phyloP scores from a whole-genome alignment of 2,329 filamentous ascomycete species.

The Colletotrichum sp. region DNA sequence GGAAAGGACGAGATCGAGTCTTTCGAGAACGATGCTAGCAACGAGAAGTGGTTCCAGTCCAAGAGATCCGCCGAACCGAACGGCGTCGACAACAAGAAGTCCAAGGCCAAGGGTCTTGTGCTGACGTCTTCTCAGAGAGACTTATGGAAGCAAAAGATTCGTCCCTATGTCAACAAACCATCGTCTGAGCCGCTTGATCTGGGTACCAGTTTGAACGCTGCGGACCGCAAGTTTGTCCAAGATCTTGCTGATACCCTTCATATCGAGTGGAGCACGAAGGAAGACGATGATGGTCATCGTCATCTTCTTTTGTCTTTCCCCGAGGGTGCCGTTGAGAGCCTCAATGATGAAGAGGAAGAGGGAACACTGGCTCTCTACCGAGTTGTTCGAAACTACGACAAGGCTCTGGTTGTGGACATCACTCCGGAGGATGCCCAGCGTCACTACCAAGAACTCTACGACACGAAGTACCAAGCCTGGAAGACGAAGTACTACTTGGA shows the following conservation, averaged over 20 bases:
- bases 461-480: constrained; percentile 89
- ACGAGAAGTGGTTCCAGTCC: constrained; percentile 89
- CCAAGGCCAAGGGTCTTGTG: constrained; percentile 65
- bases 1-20: constrained; percentile 89
- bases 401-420: constrained; percentile 82
- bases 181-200: constrained; percentile 73
- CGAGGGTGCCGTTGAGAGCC: constrained; percentile 63
- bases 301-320: constrained; percentile 58
- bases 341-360: constrained; percentile 79
- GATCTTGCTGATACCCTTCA: constrained; percentile 73
- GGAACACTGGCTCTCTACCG: constrained; percentile 85
- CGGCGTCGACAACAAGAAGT: constrained; percentile 56
- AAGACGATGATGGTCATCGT: constrained; percentile 60
- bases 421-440: constrained; percentile 79
- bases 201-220: constrained; percentile 73
- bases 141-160: constrained; percentile 80
- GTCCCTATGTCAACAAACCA: constrained; percentile 79
- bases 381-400: constrained; percentile 89
- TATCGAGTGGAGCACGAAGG: constrained; percentile 61
- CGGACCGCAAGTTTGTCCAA: constrained; percentile 92
- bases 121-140: constrained; percentile 83
- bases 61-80: constrained; percentile 76
- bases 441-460: constrained; percentile 83
- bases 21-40: constrained; percentile 88
- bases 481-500: constrained; percentile 91